Base-by-base conservation (phyloP, 2,329 filamentous ascomycete species). In the Pseudogymnoascus sp. region DNA sequence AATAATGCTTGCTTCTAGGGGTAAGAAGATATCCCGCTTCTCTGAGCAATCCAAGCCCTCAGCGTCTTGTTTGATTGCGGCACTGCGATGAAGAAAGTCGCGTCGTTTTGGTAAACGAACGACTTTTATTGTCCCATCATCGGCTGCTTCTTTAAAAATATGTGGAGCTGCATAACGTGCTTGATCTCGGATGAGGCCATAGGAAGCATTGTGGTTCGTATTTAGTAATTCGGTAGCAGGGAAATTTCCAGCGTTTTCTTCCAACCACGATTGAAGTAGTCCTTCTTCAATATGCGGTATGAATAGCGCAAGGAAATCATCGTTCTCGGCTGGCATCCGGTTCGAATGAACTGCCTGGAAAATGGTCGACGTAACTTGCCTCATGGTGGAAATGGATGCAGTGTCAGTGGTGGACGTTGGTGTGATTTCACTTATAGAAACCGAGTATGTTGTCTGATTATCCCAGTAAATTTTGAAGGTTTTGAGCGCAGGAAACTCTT, bases 41-140 rank as follows among this genome's bases (percentile, higher is more conserved):
- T 54, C 28, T 14, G 25, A 18, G 28, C 8, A 16, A 32, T 20
- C 47, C 20, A 12, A 6, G n/a, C 32, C 28, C 5, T 34, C 9
- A 2, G 32, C 28, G 5, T 54, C 47, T 34, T 28, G 12, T 16
- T 54, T 54, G 16, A 18, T 32, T 34, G 47, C 47, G 6, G 5
- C 32, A 1, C 47, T 34, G 6, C 28, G 47, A 18, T 86, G 83
- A 4, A 89, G 75, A 57, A 86, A 84, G 66, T 89, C 85, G 2
- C 76, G 74, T 43, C 83, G 77, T 61, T 77, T 80, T 0, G 83
- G 79, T 70, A 82, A 82, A 41, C 71, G 76, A 20, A 14, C 5
- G 6, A 34, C 47, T 34, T 54, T 12, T 54, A 54, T 54, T 2
- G 59, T 60, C 4, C 47, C 59, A 54, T 60, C 22, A 14, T 34